Evolutionary conservation across 139 green algal genomes (phyloP).

Genomic region (Deuterostichococcus epilithicus): DNA sequence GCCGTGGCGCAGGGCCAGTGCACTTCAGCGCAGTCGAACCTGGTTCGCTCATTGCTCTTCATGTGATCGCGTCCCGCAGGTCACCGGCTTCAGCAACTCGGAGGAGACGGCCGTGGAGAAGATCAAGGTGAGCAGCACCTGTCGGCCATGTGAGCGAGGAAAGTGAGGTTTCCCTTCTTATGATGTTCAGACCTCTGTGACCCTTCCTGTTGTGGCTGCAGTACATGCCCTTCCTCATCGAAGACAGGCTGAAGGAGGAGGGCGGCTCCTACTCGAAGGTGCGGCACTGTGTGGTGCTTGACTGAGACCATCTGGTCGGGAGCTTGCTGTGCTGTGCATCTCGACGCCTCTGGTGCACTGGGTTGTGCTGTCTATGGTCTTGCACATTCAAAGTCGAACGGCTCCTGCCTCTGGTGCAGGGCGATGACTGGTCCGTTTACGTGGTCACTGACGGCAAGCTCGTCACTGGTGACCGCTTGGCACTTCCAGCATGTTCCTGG

Average conservation of each 20-base stretch:
- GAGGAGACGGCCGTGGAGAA: conserved; percentile 38
- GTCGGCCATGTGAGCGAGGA: too few relatives aligned
- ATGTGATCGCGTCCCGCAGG: conserved; percentile 3
- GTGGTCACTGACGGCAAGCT: conserved; percentile 12
- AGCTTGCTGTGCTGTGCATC: neutral
- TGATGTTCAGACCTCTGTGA: too few relatives aligned
- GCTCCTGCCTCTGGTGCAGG: neutral
- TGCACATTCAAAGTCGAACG: too few relatives aligned
- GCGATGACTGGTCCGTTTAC: conserved; percentile 1
- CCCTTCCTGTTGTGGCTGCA: neutral
- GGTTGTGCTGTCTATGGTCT: too few relatives aligned
- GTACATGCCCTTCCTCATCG: conserved; percentile 31
- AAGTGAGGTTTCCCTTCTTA: too few relatives aligned
- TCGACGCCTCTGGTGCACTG: neutral
- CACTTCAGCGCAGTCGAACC: too few relatives aligned
- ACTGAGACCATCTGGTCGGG: neutral
- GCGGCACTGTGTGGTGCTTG: neutral
- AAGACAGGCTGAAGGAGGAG: conserved; percentile 29
- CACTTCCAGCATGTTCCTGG: too few relatives aligned
- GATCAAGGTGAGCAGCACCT: conserved; percentile 14
- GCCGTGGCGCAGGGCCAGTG: too few relatives aligned
- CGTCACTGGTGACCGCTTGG: too few relatives aligned
- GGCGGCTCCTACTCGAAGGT: neutral
- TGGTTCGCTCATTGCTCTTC: too few relatives aligned
- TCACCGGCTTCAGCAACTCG: conserved; percentile 34